These are phyloP conservation scores for Echinochloa phyllopogon DNA, from an alignment of 176 grass and related monocot species.

Conservation along the genomic window DNA sequence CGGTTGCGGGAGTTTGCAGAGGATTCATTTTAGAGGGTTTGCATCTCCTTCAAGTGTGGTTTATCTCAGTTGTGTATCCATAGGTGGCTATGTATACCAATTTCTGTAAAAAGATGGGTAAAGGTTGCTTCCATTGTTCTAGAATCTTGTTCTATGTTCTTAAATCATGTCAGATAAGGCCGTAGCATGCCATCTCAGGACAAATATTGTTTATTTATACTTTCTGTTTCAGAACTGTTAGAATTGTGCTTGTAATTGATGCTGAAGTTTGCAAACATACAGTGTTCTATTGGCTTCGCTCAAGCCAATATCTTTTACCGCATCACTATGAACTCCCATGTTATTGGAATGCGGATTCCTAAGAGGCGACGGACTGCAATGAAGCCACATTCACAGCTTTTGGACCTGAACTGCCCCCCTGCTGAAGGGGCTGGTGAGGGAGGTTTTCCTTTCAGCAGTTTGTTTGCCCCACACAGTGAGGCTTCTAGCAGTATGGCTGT, in stretches of 20 bases:
- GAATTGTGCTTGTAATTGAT: conserved; percentile 8
- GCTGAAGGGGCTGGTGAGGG: conserved; percentile 34
- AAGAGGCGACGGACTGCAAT: conserved; percentile 43
- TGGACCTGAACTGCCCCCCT: conserved; percentile 53
- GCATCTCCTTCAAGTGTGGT: not conserved
- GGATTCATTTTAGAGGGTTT: not conserved
- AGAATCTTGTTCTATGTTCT: not conserved
- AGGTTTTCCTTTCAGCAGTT: conserved; percentile 18
- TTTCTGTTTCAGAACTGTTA: not conserved
- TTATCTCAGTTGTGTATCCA: conserved; percentile 8
- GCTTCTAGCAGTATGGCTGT: conserved; percentile 16
- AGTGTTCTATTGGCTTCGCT: conserved; percentile 1
- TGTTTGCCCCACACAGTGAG: not conserved
- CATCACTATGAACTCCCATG: conserved; percentile 39
- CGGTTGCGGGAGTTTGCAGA: not conserved
- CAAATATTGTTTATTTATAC: not conserved
- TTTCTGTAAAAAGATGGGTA: not conserved
- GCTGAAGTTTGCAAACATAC: conserved; percentile 10
- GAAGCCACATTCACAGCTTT: conserved; percentile 28
- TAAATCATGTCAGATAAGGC: conserved; percentile 4
- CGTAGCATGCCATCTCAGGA: not conserved
- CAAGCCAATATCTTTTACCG: conserved; percentile 17
- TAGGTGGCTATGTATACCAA: not conserved
- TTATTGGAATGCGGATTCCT: conserved; percentile 7
- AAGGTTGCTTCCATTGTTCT: conserved; percentile 4